Evolutionary conservation across 2,329 filamentous ascomycete species (phyloP), one percentile per base, ranked within the genome.

Genomic region (Hymenoscyphus repandus): DNA sequence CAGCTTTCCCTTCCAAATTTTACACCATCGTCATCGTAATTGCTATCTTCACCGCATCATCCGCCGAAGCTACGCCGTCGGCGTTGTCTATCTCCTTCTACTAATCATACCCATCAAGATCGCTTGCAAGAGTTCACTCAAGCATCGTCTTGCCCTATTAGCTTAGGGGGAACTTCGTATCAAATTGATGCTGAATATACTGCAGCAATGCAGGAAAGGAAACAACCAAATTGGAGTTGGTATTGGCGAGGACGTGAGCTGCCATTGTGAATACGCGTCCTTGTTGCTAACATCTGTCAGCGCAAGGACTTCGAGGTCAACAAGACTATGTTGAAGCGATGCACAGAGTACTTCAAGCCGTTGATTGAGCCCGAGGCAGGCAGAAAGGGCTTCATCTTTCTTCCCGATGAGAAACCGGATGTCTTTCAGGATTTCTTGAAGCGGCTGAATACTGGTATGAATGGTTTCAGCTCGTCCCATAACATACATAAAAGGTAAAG

Each of bases 381-480:
- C n/a, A 38, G 50, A 9, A 22, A 47, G 17, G 50, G 50, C 30
- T 38, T 48, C 15, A 46, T 59, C 7, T 42, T 53, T 9, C 18
- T 56, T 13, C 46, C 50, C 6, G 48, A 53, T 2, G 55, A 56
- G 6, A 43, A 56, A 38, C 44, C 50, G 1, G 34, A 45, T 5
- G 30, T 50, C 12, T 58, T 56, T 27, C 38, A 50, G 20, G 13
- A 53, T 22, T 53, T 59, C 22, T 37, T 49, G 12, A 49, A 52
- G 18, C 57, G 57, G 55, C n/a, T n/a, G n/a, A n/a, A n/a, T n/a
- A n/a, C n/a, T 33, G 49, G 12, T 55, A 56, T 11, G 51, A 33
- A 5, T 44, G 49, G 47, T 37, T 18, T 18, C 15, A 3, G 32
- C 20, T 32, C 2, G 6, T 22, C 13, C 11, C 37, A 2, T 11